Evolutionary conservation across 2,329 filamentous ascomycete genomes (phyloP).

Genomic region (Cladosporium austrohemisphaericum): DNA sequence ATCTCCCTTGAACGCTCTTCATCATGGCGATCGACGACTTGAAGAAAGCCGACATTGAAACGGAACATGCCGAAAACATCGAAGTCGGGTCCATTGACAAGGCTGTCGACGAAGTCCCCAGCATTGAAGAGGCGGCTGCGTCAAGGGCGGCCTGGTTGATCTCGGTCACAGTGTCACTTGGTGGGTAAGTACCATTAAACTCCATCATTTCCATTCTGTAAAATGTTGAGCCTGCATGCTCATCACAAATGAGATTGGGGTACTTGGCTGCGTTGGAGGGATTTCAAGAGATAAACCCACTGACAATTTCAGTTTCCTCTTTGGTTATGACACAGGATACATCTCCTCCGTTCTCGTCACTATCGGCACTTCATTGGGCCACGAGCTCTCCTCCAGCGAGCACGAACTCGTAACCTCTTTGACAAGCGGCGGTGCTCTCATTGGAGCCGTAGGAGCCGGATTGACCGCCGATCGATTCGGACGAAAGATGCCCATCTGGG

Average conservation of each 20-base stretch:
- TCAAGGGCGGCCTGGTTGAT: slow-evolving; percentile 40
- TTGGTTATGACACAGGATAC: slow-evolving; percentile 47
- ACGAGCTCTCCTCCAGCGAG: slow-evolving; percentile 40
- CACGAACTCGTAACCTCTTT: slow-evolving; percentile 53
- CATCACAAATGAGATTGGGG: slow-evolving; percentile 23
- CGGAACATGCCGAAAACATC: slow-evolving; percentile 13
- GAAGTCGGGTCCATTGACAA: slow-evolving; percentile 15
- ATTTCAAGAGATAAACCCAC: not conserved
- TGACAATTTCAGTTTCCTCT: not conserved
- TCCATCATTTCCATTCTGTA: too few species aligned
- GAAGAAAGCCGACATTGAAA: slow-evolving; percentile 9
- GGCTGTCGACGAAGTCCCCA: slow-evolving; percentile 27
- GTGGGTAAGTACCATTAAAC: slow-evolving; percentile 32
- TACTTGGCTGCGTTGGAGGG: too few species aligned
- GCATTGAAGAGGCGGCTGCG: slow-evolving; percentile 39
- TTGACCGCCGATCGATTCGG: slow-evolving; percentile 37
- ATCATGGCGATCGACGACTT: slow-evolving; percentile 1
- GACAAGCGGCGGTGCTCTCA: slow-evolving; percentile 47
- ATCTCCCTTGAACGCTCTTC: too few species aligned
- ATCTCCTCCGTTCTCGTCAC: slow-evolving; percentile 46
- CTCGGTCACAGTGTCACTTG: slow-evolving; percentile 35
- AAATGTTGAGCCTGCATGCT: too few species aligned
- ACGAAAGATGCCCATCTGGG: slow-evolving; percentile 40
- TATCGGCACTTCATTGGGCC: slow-evolving; percentile 39
- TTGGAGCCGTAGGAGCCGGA: slow-evolving; percentile 38